Percentiles rank a stretch among this genome's conserved stretches.
These are phyloP conservation scores for Glomus cerebriforme DNA, from an alignment of 192 early-diverging fungal genomes.

Conservation along the genomic window DNA sequence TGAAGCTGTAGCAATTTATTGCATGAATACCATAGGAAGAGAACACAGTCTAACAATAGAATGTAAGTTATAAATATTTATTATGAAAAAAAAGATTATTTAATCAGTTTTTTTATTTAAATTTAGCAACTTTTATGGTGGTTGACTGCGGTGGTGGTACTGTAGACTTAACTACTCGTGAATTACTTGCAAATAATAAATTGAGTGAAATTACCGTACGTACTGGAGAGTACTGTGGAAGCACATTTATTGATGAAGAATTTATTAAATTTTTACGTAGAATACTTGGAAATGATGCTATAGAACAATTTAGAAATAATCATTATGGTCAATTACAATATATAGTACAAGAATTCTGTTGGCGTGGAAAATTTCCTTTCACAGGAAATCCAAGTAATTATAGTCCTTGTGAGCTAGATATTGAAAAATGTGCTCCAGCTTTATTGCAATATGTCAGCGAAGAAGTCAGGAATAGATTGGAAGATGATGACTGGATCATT, in stretches of 20 bases:
- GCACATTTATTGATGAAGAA: slow-evolving; percentile 45
- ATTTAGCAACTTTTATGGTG: slow-evolving; percentile 40
- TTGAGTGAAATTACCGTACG: slow-evolving; percentile 33
- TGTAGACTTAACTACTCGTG: slow-evolving; percentile 43
- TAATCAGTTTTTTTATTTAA: background rate
- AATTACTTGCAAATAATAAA: slow-evolving; percentile 21
- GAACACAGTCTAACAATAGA: background rate
- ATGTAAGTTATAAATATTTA: background rate
- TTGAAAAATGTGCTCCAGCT: background rate
- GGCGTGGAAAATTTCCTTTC: background rate
- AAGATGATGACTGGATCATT: slow-evolving; percentile 47
- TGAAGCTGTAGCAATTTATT: background rate
- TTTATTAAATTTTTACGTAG: slow-evolving; percentile 46
- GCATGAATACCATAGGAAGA: background rate
- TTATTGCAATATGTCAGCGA: background rate
- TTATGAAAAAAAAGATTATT: background rate
- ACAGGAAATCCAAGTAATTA: background rate
- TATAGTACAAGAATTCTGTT: background rate
- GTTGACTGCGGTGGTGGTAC: slow-evolving; percentile 50
- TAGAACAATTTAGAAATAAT: slow-evolving; percentile 36
- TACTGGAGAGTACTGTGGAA: slow-evolving; percentile 41
- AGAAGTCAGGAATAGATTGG: slow-evolving; percentile 31
- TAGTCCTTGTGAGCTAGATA: background rate
- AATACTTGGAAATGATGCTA: slow-evolving; percentile 43
- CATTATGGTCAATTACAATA: slow-evolving; percentile 10